A percentile compares a stretch with the other conserved stretches of the same genome.
Evolutionary conservation across 805 yeast genomes (phyloP).

Genomic region (Wickerhamomyces chaumierensis): DNA sequence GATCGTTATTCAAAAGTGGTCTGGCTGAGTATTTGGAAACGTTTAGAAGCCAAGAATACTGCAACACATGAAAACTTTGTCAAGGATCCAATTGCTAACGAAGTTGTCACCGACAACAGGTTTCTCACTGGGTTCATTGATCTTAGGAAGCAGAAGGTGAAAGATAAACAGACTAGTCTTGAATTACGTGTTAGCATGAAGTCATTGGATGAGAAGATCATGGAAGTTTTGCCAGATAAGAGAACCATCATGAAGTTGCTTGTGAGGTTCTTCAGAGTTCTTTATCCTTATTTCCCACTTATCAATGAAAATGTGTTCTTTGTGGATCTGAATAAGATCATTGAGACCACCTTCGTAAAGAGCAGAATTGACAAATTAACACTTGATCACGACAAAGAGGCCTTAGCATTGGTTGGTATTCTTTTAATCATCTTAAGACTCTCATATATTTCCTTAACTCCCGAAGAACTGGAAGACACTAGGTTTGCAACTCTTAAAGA

Average conservation of each 20-base stretch:
- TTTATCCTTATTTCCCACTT: slow-evolving; percentile 17
- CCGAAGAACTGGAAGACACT: slow-evolving; percentile 5
- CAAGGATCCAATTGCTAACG: not conserved
- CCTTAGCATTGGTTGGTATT: slow-evolving; percentile 14
- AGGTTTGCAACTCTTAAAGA: slow-evolving; percentile 4
- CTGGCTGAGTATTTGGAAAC: slow-evolving; percentile 21
- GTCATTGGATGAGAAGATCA: slow-evolving; percentile 6
- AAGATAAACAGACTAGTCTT: slow-evolving; percentile 2
- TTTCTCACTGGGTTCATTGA: slow-evolving; percentile 4
- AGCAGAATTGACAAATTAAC: slow-evolving; percentile 3
- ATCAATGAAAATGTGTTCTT: slow-evolving; percentile 14
- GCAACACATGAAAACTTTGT: slow-evolving; percentile 1
- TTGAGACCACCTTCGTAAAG: slow-evolving; percentile 3
- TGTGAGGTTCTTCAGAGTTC: slow-evolving; percentile 15
- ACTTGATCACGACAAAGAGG: slow-evolving; percentile 10
- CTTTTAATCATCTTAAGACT: slow-evolving; percentile 14
- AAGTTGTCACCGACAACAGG: not conserved
- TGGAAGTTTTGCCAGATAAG: slow-evolving; percentile 10
- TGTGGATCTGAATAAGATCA: slow-evolving; percentile 8
- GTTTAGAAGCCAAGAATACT: slow-evolving; percentile 2
- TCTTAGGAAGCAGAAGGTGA: slow-evolving; percentile 7
- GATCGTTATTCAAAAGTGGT: slow-evolving; percentile 29
- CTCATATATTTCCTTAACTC: slow-evolving; percentile 8
- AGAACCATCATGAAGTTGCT: slow-evolving; percentile 8
- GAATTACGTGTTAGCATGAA: not conserved